Evolutionary conservation across 2,329 filamentous ascomycete species (phyloP), one percentile per base, ranked within the genome.

Genomic region (Penicillium griseofulvum): DNA sequence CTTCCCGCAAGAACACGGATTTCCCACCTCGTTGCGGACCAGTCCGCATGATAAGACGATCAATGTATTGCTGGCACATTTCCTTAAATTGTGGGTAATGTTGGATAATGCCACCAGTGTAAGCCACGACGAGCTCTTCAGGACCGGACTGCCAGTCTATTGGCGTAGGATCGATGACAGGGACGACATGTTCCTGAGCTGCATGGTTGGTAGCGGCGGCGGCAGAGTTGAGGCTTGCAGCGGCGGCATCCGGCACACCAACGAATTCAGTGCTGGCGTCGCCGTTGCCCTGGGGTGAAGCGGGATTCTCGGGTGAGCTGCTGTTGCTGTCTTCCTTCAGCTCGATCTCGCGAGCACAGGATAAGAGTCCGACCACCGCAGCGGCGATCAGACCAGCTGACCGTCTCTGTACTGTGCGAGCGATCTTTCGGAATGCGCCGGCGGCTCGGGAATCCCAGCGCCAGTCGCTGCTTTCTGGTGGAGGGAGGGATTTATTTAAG

Each of bases 61-160:
- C 85, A 47, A 92, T 79, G 66, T 88, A 88, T 14, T 74, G 66
- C 70, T 91, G 88, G 60, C 87, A 90, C 64, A 88, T 87, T 42
- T 77, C 74, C 39, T 89, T 77, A 71, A 90, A 91, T 63, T 88
- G 82, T 45, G 89, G 88, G 65, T 91, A 91, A 65, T 89, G 85
- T n/a, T 86, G 83, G 56, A 92, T 92, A 66, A 89, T 91, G 7
- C 88, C 87, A 31, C 89, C 89, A 0, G 89, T 91, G 68, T 90
- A 92, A 1, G 89, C 89, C 22, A 92, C 87, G 1, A 90, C 85
- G 29, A 93, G 71, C 63, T 90, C 86, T 57, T 84, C 80, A 0
- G 74, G 71, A 8, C 74, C 75, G 5, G 74, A 76, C 46, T 74
- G 70, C 74, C 74, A 76, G 57, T 74, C 73, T 9, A 68, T 62